These are phyloP conservation scores for Xylaria flabelliformis DNA, from an alignment of 495 filamentous ascomycete species.

Conservation along the genomic window DNA sequence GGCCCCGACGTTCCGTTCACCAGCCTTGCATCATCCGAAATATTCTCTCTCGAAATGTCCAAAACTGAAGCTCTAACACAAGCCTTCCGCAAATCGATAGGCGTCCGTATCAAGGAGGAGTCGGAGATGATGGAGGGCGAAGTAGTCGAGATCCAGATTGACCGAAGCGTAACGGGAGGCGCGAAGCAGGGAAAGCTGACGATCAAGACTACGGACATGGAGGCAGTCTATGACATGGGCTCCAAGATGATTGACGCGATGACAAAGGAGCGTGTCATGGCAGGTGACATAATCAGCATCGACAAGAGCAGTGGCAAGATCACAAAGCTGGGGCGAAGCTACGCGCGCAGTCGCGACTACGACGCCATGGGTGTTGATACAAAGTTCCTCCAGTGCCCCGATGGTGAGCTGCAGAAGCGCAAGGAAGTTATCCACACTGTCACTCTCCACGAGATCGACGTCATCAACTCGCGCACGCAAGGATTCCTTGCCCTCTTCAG, in stretches of 20 bases:
- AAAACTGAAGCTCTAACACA: slow-evolving; percentile 98
- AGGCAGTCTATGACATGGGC: slow-evolving; percentile 99
- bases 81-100: slow-evolving; percentile 96
- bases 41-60: slow-evolving; percentile 98
- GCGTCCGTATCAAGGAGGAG: slow-evolving; percentile 95
- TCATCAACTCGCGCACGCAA: slow-evolving; percentile 97
- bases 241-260: slow-evolving; percentile 99
- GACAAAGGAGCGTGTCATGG: slow-evolving; percentile 98
- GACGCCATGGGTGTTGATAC: slow-evolving; percentile 99
- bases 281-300: slow-evolving; percentile 96
- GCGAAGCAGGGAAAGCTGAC: slow-evolving; percentile 99
- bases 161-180: slow-evolving; percentile 92
- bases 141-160: slow-evolving; percentile 98
- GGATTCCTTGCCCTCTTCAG: slow-evolving; percentile 96
- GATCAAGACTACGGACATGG: slow-evolving; percentile 99
- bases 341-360: slow-evolving; percentile 93
- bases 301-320: slow-evolving; percentile 98
- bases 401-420: slow-evolving; percentile 96
- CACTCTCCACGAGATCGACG: slow-evolving; percentile 96
- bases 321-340: slow-evolving; percentile 92
- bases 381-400: slow-evolving; percentile 97
- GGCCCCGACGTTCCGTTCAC: slow-evolving; percentile 96
- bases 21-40: slow-evolving; percentile 91
- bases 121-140: slow-evolving; percentile 99
- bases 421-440: slow-evolving; percentile 98